Evolutionary conservation across 352 stramenopile genomes (phyloP), one percentile per base, ranked within the genome.

Genomic region (Phytophthora vignae): DNA sequence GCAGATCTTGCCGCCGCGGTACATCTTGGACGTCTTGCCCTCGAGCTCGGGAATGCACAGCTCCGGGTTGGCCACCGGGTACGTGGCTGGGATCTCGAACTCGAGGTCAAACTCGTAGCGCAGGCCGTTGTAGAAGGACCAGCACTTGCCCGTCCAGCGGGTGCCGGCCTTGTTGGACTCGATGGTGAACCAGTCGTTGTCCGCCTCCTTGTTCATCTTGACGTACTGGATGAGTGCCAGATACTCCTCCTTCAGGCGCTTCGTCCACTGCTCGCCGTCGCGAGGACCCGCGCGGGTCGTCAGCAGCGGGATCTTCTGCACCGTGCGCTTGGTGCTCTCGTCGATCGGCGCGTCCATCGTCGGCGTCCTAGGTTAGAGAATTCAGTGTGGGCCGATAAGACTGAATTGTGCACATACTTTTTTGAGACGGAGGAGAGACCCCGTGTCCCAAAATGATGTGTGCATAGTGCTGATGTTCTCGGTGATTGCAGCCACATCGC

Each of bases 101-200:
- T 93, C 85, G 33, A 97, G 69, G 29, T 94, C 88, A 50, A 97
- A 97, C 61, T 97, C 85, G 72, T 94, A 95, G 66, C 87, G 85
- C 8, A 97, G 73, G 2, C 89, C 89, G 55, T 95, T 93, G 81
- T 97, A 58, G 67, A 92, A 96, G 29, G 87, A 85, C 90, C 90
- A 97, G 81, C 90, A 97, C 75, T 96, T 97, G 56, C 90, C 90
- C 19, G 79, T 90, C 90, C 90, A 96, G 74, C 85, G 73, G 4
- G 88, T 96, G 55, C 90, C 90, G 9, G 82, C 72, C 71, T 95
- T 91, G 73, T 96, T 95, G 29, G 87, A 91, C 52, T 90, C 85
- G 68, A 97, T 96, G 36, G 84, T 93, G 68, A 97, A 97, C 90
- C 90, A 97, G 76, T 97, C 90, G 65, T 94, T 95, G 78, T 96